Base-by-base conservation (phyloP, 805 yeast species). In the Kodamaea fukazawae region DNA sequence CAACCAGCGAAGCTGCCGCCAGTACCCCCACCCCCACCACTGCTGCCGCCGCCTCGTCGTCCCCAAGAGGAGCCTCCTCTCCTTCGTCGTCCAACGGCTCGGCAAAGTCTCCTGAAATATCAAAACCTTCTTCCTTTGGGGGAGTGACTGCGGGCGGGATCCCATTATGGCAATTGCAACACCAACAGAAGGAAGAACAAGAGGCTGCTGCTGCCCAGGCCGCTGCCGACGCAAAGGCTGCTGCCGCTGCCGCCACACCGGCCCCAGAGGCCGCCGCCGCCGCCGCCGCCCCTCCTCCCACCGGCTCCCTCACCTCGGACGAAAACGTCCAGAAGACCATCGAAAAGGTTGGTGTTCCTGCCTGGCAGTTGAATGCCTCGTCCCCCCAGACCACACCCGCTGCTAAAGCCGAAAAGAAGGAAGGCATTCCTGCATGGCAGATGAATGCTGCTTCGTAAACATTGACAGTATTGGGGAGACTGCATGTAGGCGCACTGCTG, bases 111-210 rank as follows among this genome's bases (percentile, higher is more conserved):
- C 35, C 37, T 7, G 34, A 37, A 17, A 30, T 38, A 15, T 22
- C 44, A 7, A 43, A 36, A 3, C 32, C 42, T 11, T 34, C 51
- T 22, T 40, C 59, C 11, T 49, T 43, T 5, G 53, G 50, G 20
- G 54, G 54, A 29, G 58, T 63, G 6, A 51, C 60, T 7, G 67
- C 72, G 10, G 72, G 40, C 7, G 75, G 75, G 1, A 68, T 69
- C 27, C 74, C 75, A 14, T 67, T 61, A 40, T 70, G 75, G 75
- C 73, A 67, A 48, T 45, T 67, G 47, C 54, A 63, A 39, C 70
- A 65, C 45, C 66, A 64, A 49, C 18, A 30, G 17, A 37, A 31
- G 34, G 40, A 37, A 25, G 40, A 37, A 25, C 34, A 29, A 17
- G 43, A 51, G 18, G 72, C n/a, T n/a, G n/a, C n/a, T n/a, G n/a